Evolutionary conservation across 2,329 filamentous ascomycete species (phyloP).

Genomic region (Onygenales sp.): DNA sequence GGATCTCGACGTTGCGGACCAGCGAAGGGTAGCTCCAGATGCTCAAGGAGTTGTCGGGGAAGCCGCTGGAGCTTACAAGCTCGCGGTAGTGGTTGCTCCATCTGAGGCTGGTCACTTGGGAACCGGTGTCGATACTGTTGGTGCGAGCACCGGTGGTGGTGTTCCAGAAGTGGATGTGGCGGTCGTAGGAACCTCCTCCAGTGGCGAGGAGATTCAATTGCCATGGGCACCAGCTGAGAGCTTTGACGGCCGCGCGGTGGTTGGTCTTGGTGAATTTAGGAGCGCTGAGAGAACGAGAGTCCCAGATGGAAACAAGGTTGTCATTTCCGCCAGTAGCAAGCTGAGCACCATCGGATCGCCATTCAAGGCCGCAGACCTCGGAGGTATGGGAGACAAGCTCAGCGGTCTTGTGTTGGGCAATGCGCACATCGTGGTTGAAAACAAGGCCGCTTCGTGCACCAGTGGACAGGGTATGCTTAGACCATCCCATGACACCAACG

Average conservation of each 20-base stretch:
- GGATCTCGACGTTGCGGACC: conserved; percentile 95
- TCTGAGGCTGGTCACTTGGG: conserved; percentile 88
- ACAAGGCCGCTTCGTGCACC: conserved; percentile 90
- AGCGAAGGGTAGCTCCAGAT: conserved; percentile 98
- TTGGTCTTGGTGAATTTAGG: conserved; percentile 99
- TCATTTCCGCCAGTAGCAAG: conserved; percentile 97
- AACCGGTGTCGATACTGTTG: conserved; percentile 98
- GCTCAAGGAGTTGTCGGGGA: conserved; percentile 97
- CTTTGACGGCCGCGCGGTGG: conserved; percentile 98
- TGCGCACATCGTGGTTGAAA: conserved; percentile 96
- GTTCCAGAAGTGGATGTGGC: conserved; percentile 99
- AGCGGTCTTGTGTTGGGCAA: conserved; percentile 95
- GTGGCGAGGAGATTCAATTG: conserved; percentile 95
- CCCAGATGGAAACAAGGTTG: conserved; percentile 98
- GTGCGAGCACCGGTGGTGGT: conserved; percentile 92
- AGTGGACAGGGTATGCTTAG: conserved; percentile 93
- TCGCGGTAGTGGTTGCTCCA: conserved; percentile 98
- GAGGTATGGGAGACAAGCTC: conserved; percentile 96
- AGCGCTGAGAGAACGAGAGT: conserved; percentile 81
- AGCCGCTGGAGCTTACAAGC: conserved; percentile 93
- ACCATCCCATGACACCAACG: conserved; percentile 98
- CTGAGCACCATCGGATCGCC: conserved; percentile 92
- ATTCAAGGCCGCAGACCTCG: conserved; percentile 95
- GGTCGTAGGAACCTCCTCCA: conserved; percentile 90
- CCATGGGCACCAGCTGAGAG: conserved; percentile 97